phyloP scores from a whole-genome alignment of 257 asterid species.

The Avicennia marina region DNA sequence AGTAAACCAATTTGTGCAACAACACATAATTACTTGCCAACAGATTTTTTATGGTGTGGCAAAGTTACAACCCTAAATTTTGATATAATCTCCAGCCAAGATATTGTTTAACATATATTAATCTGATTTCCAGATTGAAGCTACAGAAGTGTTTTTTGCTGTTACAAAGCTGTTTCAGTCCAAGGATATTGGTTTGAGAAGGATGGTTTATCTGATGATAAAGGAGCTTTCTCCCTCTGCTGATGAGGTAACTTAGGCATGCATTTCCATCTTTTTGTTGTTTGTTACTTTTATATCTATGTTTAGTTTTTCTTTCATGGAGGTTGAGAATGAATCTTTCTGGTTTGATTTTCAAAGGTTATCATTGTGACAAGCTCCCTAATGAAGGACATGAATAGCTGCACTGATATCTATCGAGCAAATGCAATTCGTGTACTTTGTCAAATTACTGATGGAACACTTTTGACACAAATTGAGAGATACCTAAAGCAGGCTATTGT shows the following conservation, averaged over 20 bases:
- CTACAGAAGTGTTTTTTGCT: conserved; percentile 78
- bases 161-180: conserved; percentile 90
- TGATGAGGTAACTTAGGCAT: conserved; percentile 54
- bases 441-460: conserved; percentile 79
- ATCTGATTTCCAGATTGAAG: conserved; percentile 49
- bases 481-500: conserved; percentile 89
- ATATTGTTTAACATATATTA: too few relatives aligned
- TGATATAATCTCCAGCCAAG: too few relatives aligned
- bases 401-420: conserved; percentile 89
- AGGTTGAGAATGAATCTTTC: conserved; percentile 15
- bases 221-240: conserved; percentile 85
- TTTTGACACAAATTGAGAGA: conserved; percentile 85
- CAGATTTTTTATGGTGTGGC: not conserved
- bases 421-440: conserved; percentile 89
- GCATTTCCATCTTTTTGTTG: not conserved
- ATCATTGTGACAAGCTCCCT: conserved; percentile 89
- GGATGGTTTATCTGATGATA: conserved; percentile 86
- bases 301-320: not conserved
- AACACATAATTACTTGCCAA: too few relatives aligned
- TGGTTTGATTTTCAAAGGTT: conserved; percentile 40
- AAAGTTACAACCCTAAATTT: not conserved
- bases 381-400: conserved; percentile 93
- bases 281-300: too few relatives aligned
- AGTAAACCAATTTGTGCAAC: too few relatives aligned
- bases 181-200: conserved; percentile 71